Conservation (phyloP, 1,284 basidiomycete genomes). For the Rugosomyces carneus region DNA sequence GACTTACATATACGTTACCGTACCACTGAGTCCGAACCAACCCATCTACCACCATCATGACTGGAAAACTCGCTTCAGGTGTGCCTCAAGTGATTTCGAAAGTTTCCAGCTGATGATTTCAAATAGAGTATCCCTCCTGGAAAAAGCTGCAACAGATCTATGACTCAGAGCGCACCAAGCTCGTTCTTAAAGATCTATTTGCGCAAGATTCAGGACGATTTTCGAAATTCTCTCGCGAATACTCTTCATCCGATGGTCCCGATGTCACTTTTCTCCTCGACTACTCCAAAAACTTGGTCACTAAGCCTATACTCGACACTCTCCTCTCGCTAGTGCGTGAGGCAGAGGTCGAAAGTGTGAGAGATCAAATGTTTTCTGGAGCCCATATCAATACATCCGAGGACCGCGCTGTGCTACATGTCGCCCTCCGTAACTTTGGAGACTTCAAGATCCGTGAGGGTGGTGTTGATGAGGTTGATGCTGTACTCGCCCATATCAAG, state of each 20-base stretch:
- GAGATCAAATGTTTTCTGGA: conserved; percentile 93
- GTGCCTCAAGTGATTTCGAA: neutral
- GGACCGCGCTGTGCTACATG: conserved; percentile 92
- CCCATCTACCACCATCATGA: conserved; percentile 30
- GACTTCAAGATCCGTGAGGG: conserved; percentile 72
- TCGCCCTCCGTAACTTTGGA: conserved; percentile 87
- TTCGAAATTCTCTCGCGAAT: conserved; percentile 78
- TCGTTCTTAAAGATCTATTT: conserved; percentile 90
- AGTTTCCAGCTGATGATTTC: conserved; percentile 2
- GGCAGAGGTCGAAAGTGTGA: conserved; percentile 78
- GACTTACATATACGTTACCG: too few relatives aligned
- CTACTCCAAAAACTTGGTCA: conserved; percentile 96
- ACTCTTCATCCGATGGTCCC: conserved; percentile 59
- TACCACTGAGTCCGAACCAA: conserved; percentile 3
- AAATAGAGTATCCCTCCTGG: conserved; percentile 81
- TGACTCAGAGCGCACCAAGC: conserved; percentile 66
- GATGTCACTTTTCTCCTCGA: conserved; percentile 86
- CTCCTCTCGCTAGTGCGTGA: conserved; percentile 83
- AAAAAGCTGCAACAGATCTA: conserved; percentile 87
- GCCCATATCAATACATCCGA: conserved; percentile 99
- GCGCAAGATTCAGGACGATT: conserved; percentile 84
- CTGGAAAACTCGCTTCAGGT: conserved; percentile 51
- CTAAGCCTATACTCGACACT: conserved; percentile 72
- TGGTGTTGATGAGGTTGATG: conserved; percentile 80
- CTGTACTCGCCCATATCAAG: conserved; percentile 89